Base-by-base conservation (phyloP, 306 rosid species). In the Quercus alba region DNA sequence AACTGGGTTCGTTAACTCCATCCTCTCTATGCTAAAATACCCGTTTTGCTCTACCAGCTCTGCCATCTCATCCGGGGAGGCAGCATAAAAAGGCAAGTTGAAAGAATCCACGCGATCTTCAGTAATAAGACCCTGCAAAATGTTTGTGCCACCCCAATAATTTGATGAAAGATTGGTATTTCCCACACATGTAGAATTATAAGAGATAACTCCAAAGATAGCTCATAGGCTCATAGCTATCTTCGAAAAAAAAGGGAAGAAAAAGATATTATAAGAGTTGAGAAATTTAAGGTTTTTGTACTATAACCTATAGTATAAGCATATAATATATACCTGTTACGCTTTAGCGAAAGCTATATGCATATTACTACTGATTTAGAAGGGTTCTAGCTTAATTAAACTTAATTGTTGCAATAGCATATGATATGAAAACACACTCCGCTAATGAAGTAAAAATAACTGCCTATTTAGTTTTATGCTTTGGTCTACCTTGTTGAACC, bases 71-170 rank as follows among this genome's bases (percentile, higher is more conserved):
- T 87, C 88, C 14, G 83, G 88, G 10, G 78, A 54, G 13, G 88
- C 86, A 6, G 87, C 77, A 35, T 90, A 90, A 30, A 62, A 15
- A 4, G 92, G 92, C 79, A 88, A 31, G 63, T 90, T 90, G 83
- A 90, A 90, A 11, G 86, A 73, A 70, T 88, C 90, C 74, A 88
- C 86, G 68, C 79, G 9, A 56, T 80, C 76, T 83, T 90, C 89
- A 9, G 79, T 57, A 51, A 88, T 74, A 15, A 72, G 12, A 4
- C 94, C 90, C 90, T 90, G 73, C 13, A 4, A 30, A 18, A 62
- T 62, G 31, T 9, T 62, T 62, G 38, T 3, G 26, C 15, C 14
- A 11, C 52, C 52, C 52, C 13, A 46, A 46, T 2, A 9, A 46
- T 46, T 46, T 46, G 52, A 46, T 46, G 15, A 56, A 54, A 74